Evolutionary conservation across 2,329 filamentous ascomycete genomes (phyloP), one percentile per base, ranked within the genome.

Genomic region (Penicillium italicum): DNA sequence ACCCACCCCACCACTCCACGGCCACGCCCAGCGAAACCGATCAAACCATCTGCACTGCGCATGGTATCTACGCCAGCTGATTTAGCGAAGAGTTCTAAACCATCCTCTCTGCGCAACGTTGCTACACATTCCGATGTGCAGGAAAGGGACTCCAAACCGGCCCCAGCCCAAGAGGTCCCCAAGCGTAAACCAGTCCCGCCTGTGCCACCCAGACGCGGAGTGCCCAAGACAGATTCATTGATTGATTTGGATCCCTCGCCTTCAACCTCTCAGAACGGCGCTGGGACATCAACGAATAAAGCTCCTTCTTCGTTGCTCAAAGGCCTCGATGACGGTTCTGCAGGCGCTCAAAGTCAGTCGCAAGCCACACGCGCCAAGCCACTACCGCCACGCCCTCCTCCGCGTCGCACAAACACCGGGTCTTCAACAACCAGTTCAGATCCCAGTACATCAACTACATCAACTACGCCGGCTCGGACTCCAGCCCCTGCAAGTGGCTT

Each of bases 1-100:
- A 62, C 55, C 14, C 60, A 64, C 18, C 58, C 57, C 26, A 24
- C 60, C 10, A 64, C 57, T 11, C 37, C 55, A 53, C 67, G 69
- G 45, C 54, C 60, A 30, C 72, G 74, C 16, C 78, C 76, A n/a
- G 60, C 66, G 4, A 75, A 75, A 58, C 78, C 78, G 28, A 71
- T 70, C 12, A 80, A 79, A 59, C 78, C 77, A 44, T 72, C 69
- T 16, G 68, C 71, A 36, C 61, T 77, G 37, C 72, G 73, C n/a
- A 72, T 73, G 14, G 65, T 68, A 16, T 65, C 70, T 11, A 69
- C 55, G 4, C 61, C 63, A 8, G 51, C 59, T 41, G 67, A 70
- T 37, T 18, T 55, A 9, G 33, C 48, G 10, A 55, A 40, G 34
- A 24, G 18, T 11, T 41, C 50, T 4, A 37, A 16, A 1, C 49